Conservation (phyloP, 768 basidiomycete species). For the Hygrophorus russula region DNA sequence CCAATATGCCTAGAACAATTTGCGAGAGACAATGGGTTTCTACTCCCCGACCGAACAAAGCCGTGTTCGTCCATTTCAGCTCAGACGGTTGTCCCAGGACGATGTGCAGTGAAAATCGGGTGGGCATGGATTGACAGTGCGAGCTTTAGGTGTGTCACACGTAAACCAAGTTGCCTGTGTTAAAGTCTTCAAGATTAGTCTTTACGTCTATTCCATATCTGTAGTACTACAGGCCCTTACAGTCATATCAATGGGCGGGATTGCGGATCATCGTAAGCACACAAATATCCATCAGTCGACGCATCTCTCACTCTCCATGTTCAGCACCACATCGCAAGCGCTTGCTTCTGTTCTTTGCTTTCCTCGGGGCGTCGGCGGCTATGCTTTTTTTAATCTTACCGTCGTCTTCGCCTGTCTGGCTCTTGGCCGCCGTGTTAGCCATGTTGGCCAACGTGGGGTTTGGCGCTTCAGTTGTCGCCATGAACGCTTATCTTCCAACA, state of each 20-base stretch:
- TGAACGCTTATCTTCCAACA: conserved; percentile 80
- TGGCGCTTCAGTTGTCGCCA: conserved; percentile 76
- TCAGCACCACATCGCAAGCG: conserved; percentile 61
- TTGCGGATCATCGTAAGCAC: conserved; percentile 77
- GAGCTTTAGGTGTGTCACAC: conserved; percentile 62
- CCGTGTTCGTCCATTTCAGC: conserved; percentile 35
- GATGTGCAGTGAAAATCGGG: conserved; percentile 74
- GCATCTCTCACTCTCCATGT: not conserved
- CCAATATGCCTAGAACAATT: conserved; percentile 84
- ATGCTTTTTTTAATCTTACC: conserved; percentile 64
- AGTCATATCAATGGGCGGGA: conserved; percentile 87
- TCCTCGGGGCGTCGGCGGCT: conserved; percentile 57
- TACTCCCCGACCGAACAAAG: conserved; percentile 55
- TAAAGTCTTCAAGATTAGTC: conserved; percentile 27
- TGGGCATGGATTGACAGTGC: conserved; percentile 88
- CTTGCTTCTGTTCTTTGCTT: conserved; percentile 66
- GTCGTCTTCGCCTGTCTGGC: conserved; percentile 62
- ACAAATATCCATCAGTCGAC: not conserved
- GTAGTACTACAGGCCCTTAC: conserved; percentile 88
- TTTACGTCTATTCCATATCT: conserved; percentile 81
- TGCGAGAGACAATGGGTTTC: conserved; percentile 77
- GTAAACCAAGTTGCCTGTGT: not conserved
- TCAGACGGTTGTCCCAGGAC: conserved; percentile 19
- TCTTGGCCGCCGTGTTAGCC: conserved; percentile 55
- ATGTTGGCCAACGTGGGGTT: conserved; percentile 79